Conservation (phyloP, 2,329 filamentous ascomycete genomes). For the Aspergillus oerlinghausenensis region DNA sequence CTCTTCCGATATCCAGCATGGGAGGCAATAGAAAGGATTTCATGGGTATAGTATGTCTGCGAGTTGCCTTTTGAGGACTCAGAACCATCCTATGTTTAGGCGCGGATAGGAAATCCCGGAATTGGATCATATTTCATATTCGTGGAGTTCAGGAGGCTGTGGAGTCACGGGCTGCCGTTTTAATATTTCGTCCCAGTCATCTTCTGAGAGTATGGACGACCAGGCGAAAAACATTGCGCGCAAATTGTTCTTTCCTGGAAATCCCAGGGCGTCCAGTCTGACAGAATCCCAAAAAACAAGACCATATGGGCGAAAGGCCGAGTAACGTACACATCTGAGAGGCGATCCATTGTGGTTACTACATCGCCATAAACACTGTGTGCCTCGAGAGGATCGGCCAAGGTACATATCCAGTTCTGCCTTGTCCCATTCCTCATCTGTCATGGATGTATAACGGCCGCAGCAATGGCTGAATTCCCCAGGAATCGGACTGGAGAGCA, state of each 20-base stretch:
- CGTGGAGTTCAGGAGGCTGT: too few relatives aligned
- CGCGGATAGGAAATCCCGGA: too few relatives aligned
- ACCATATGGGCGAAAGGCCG: constrained; percentile 1
- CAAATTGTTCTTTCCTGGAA: background rate
- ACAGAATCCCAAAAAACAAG: background rate
- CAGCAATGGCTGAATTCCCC: constrained; percentile 1
- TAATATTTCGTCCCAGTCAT: constrained; percentile 4
- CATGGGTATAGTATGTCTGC: too few relatives aligned
- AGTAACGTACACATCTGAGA: background rate
- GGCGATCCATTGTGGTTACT: background rate
- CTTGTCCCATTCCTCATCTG: background rate
- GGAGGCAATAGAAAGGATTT: too few relatives aligned
- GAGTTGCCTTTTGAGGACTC: too few relatives aligned
- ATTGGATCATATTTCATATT: too few relatives aligned
- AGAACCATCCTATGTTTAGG: too few relatives aligned
- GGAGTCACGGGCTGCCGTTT: background rate
- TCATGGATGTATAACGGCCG: background rate
- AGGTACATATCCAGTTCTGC: too few relatives aligned
- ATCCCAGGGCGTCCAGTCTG: background rate
- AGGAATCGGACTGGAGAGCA: background rate
- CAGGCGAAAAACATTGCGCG: constrained; percentile 3
- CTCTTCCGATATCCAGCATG: too few relatives aligned
- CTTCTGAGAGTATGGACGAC: constrained; percentile 3
- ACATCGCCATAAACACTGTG: background rate
- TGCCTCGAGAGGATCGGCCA: background rate